A percentile compares a stretch with the other conserved stretches of the same genome.
Evolutionary conservation across 169 alveolate species (phyloP).

Genomic region (Amoebophrya sp.): DNA sequence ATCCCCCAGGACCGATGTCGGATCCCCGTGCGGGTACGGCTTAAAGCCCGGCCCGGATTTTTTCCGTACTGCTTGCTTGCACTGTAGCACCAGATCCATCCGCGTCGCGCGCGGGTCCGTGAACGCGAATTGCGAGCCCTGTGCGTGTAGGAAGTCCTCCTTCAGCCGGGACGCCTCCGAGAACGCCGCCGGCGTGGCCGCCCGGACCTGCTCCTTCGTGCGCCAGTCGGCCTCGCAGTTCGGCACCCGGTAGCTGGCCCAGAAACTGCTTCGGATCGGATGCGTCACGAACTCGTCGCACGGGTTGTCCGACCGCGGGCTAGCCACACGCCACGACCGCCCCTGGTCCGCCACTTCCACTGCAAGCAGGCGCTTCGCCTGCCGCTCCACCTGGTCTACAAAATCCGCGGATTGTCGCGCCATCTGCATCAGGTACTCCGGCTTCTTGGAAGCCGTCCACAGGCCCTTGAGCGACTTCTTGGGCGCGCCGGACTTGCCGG

Average conservation of each 20-base stretch:
- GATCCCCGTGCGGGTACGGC: not conserved
- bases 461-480: not conserved
- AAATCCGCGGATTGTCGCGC: not conserved
- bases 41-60: not conserved
- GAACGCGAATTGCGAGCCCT: not conserved
- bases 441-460: not conserved
- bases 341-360: not conserved
- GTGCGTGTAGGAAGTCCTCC: not conserved
- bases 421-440: not conserved
- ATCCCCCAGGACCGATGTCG: not conserved
- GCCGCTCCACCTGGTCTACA: not conserved
- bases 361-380: not conserved
- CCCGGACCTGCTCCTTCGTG: not conserved
- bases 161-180: not conserved
- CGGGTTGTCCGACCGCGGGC: not conserved
- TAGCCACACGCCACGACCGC: not conserved
- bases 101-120: not conserved
- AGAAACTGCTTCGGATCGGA: not conserved
- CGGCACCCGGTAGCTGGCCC: not conserved
- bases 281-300: conserved; percentile 7
- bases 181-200: not conserved
- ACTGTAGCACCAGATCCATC: not conserved
- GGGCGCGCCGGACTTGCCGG: too few relatives aligned
- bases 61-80: not conserved
- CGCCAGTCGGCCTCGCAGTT: not conserved